Base-by-base conservation (phyloP, 2,329 filamentous ascomycete genomes). In the Cordyceps cateniannulata region DNA sequence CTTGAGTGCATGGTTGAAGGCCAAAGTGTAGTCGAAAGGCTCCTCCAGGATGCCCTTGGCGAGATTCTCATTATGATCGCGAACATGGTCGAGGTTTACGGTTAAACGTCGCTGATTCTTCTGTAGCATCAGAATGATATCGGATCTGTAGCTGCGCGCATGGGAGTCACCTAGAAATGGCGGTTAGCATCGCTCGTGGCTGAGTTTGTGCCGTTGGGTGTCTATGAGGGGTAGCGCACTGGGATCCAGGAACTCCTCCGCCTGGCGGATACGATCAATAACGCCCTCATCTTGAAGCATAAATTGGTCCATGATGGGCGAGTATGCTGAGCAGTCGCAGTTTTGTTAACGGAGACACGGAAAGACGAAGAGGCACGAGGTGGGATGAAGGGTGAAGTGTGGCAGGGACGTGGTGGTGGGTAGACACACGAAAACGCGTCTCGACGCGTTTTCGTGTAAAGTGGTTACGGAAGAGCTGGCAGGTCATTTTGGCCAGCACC, bases 221-320 rank as follows among this genome's bases (percentile, higher is more conserved):
- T 22, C 5, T 35, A 42, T 38, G 8, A 47, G 54, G 49, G 51
- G 49, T 69, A 44, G 75, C 87, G 70, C 83, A 96, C 92, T 87
- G 63, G 93, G 93, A 79, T 97, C 93, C 48, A 98, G 85, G 71
- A 98, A 97, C 73, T 97, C 93, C 69, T 89, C 84, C n/a, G 91
- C 92, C 65, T 89, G 85, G 69, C 91, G 89, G 73, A 96, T 85
- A 69, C 92, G 90, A 77, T 96, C 88, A 68, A 86, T 84, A 68
- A 88, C 86, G 66, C 88, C 91, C 75, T 95, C 90, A 81, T 97
- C 93, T 75, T 88, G 85, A 69, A 96, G 84, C 77, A 89, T 85
- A 67, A 85, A 79, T 63, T 80, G 83, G 67, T 92, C 89, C 89
- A 95, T 92, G 65, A 63, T 76, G 73, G 29, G 29, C 12, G 29